These are phyloP conservation scores for Aureobasidium namibiae DNA, from an alignment of 2,329 filamentous ascomycete species.

Conservation along the genomic window DNA sequence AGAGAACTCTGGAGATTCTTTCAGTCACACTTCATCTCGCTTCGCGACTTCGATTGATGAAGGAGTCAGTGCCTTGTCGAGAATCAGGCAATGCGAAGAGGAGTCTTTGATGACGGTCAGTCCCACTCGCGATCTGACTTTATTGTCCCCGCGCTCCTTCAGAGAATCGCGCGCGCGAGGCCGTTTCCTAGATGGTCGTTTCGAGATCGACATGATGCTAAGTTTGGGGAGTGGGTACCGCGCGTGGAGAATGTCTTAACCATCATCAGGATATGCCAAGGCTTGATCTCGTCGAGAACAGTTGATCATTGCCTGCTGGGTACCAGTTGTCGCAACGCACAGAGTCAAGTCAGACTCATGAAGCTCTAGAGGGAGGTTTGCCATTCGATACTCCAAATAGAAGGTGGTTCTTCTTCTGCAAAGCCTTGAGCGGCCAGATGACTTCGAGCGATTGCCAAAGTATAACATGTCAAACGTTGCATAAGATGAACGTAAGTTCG, in stretches of 20 bases:
- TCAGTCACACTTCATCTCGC: background rate
- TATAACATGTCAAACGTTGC: background rate
- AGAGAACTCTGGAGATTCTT: background rate
- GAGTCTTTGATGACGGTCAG: background rate
- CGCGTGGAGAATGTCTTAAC: background rate
- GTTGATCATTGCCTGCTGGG: background rate
- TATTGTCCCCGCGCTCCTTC: background rate
- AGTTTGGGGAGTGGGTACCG: background rate
- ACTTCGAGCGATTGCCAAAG: background rate
- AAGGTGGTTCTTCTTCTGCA: background rate
- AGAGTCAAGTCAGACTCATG: background rate
- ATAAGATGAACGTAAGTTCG: background rate
- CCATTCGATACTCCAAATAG: background rate
- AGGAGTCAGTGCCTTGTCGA: background rate
- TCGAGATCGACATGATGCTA: conserved; percentile 3
- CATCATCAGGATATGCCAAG: background rate
- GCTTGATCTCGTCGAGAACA: background rate
- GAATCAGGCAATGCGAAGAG: background rate
- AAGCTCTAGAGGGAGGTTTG: background rate
- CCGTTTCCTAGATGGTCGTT: conserved; percentile 2
- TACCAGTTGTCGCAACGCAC: background rate
- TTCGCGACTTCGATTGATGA: background rate
- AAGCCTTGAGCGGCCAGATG: background rate
- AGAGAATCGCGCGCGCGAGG: background rate
- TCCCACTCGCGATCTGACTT: background rate